Evolutionary conservation across 2,329 filamentous ascomycete species (phyloP), one percentile per base, ranked within the genome.

Genomic region (Phialocephala subalpina): DNA sequence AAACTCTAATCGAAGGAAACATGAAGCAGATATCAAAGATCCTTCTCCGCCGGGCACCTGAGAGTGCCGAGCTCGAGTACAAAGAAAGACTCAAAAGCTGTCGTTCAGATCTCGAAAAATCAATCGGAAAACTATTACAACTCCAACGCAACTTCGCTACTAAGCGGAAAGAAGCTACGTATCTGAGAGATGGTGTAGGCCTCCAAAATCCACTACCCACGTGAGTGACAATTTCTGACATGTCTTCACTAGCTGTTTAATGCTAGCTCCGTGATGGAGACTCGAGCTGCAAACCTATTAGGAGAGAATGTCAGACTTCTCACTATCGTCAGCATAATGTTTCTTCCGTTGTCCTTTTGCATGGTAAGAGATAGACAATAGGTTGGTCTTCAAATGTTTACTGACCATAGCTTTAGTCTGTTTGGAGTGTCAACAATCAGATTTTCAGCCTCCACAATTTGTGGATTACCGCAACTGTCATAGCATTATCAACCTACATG

Each of bases 301-400:
- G 75, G 76, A 0, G 71, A 79, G 47, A 80, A 80, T 36, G 74
- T 80, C 11, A 75, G 77, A 38, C 71, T 80, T 0, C 72, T 80
- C 52, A 80, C 78, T 16, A 76, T 77, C 36, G 77, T 80, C 20
- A 80, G 77, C 60, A 78, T 80, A 18, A 79, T 80, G 58, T 80
- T 77, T 60, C 72, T 80, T 0, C 78, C 78, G 0, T 65, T 80
- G 3, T 72, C 76, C 8, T 79, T 80, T 59, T 76, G 75, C 63
- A 64, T 60, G 14, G 70, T 69, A 70, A 62, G 67, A 61, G 42
- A 58, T 16, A 7, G 35, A 38, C 7, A 38, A 38, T n/a, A n/a
- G n/a, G n/a, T n/a, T n/a, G n/a, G 35, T 14, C 35, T 38, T 14
- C 7, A 7, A 7, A 38, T 7, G 35, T 38, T 7, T 38, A 14